Conservation (phyloP, 306 rosid genomes). For the Datisca glomerata region DNA sequence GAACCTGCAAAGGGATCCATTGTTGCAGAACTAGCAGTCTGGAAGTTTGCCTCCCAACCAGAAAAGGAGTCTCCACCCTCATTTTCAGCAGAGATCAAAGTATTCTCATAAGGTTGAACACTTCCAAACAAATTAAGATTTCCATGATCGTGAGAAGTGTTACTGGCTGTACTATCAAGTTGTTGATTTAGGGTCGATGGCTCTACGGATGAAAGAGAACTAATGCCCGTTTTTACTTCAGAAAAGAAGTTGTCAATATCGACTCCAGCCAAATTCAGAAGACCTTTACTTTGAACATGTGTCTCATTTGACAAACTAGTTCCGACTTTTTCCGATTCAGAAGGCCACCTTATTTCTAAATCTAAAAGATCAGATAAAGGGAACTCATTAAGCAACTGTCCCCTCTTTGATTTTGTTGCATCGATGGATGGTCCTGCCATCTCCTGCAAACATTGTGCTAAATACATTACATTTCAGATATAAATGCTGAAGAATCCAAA, state of each 20-base stretch:
- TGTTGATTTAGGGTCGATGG: constrained; percentile 12
- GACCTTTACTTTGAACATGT: constrained; percentile 23
- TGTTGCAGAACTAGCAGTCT: constrained; percentile 37
- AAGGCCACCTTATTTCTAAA: constrained; percentile 67
- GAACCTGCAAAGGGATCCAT: constrained; percentile 25
- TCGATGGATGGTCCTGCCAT: constrained; percentile 28
- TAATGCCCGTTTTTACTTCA: constrained; percentile 22
- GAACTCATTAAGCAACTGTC: constrained; percentile 38
- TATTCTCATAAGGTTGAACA: constrained; percentile 24
- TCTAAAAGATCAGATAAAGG: constrained; percentile 54
- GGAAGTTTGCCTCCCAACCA: constrained; percentile 65
- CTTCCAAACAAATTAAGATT: constrained; percentile 54
- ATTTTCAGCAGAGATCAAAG: constrained; percentile 22
- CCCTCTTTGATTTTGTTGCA: constrained; percentile 31
- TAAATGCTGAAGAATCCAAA: background rate
- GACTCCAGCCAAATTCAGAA: constrained; percentile 43
- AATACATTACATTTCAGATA: constrained; percentile 6
- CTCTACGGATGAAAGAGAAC: constrained; percentile 20
- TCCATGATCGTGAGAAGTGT: constrained; percentile 19
- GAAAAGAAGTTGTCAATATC: constrained; percentile 41
- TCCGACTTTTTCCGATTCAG: constrained; percentile 37
- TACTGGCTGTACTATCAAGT: constrained; percentile 12
- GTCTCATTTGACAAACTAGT: constrained; percentile 18
- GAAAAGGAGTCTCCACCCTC: constrained; percentile 42
- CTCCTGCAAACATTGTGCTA: constrained; percentile 46